Evolutionary conservation across 441 rosid genomes (phyloP).

Genomic region (Macaranga tanarius): DNA sequence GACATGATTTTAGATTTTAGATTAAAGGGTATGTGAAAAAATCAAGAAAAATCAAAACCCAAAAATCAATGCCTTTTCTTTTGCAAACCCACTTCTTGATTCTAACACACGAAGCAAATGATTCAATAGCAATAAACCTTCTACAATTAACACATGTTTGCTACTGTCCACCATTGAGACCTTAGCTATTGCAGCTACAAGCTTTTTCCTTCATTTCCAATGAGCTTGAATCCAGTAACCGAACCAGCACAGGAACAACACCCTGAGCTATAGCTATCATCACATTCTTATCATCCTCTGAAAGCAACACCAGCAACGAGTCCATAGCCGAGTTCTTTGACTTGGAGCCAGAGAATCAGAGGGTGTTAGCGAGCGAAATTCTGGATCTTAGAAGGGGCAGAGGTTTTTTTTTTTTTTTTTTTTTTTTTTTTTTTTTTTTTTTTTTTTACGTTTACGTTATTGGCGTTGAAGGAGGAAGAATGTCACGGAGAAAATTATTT

Average conservation of each 20-base stretch:
- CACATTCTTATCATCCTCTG: constrained; percentile 83
- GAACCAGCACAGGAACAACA: constrained; percentile 70
- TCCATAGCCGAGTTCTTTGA: constrained; percentile 79
- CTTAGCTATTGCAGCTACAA: constrained; percentile 62
- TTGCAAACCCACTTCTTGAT: constrained; percentile 45
- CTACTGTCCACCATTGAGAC: constrained; percentile 76
- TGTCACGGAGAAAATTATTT: too few relatives aligned
- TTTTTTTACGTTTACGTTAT: too few relatives aligned
- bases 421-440: too few relatives aligned
- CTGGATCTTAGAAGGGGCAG: too few relatives aligned
- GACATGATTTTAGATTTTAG: constrained; percentile 45
- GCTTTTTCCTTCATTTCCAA: constrained; percentile 68
- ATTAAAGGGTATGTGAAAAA: too few relatives aligned
- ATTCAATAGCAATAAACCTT: constrained; percentile 69
- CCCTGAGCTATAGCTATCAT: constrained; percentile 89
- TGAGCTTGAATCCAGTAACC: constrained; percentile 64
- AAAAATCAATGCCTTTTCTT: constrained; percentile 69
- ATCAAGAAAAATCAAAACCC: too few relatives aligned
- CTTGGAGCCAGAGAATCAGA: constrained; percentile 34
- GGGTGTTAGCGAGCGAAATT: too few relatives aligned
- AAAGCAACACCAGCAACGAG: constrained; percentile 45
- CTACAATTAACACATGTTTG: constrained; percentile 66
- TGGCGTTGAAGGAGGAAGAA: too few relatives aligned
- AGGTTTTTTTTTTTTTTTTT: too few relatives aligned
- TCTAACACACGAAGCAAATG: constrained; percentile 77